Evolutionary conservation across 1,139 yeast species (phyloP), one percentile per base, ranked within the genome.

Genomic region (Hemisphaericaspora xylofermentans): DNA sequence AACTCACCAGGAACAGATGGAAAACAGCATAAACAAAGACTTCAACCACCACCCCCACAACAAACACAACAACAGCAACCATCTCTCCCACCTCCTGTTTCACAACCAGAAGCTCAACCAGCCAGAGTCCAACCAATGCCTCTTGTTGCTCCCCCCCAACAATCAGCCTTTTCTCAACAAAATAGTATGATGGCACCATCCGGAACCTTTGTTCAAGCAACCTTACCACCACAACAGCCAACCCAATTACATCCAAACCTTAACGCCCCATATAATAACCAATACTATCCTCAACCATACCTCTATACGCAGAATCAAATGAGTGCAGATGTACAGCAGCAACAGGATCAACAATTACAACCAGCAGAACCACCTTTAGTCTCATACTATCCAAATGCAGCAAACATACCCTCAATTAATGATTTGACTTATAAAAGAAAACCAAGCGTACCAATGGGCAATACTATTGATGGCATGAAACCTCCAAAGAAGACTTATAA

Each of bases 401-500:
- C 16, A 5, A 36, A 29, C 29, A 40, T 40, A 9, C 43, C 43
- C 18, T 19, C 43, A 14, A 15, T 37, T 9, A 33, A 21, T 25
- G 43, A 39, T 9, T 40, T 40, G 31, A 24, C 25, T 7, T 26
- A 31, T n/a, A 35, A 22, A 9, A 36, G 28, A 29, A 35, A 39
- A 16, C 6, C n/a, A 13, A 19, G 27, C 13, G 18, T 12, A 9
- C 16, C 25, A 31, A 22, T 24, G 14, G 33, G 25, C n/a, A 30
- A 30, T 10, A 18, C 24, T 12, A 10, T 37, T 13, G 24, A 25
- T 17, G 40, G 39, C n/a, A 16, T 34, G 14, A 48, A 46, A 39
- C 49, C 49, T 38, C 55, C 57, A 15, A 71, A 73, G 59, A 74
- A 73, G 52, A 71, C 76, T 10, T 68, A 75, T 55, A 71, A 74